Conservation (phyloP, 1,284 basidiomycete species). For the Cryptococcus sp. region DNA sequence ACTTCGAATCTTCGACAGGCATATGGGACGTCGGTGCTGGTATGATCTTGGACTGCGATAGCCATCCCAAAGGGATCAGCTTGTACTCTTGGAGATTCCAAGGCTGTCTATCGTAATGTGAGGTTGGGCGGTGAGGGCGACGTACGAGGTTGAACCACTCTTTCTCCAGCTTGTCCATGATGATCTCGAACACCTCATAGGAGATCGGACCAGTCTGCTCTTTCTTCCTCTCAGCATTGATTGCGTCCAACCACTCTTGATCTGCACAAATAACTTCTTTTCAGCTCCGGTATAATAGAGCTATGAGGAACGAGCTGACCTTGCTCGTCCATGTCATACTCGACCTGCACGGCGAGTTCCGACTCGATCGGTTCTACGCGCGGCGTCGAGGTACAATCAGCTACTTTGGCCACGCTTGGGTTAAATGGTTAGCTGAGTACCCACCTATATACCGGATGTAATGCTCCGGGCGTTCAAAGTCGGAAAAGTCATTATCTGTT, state of each 20-base stretch:
- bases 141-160: conserved; percentile 95
- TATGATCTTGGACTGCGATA: conserved; percentile 76
- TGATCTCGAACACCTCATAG: conserved; percentile 90
- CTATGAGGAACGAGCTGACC: conserved; percentile 56
- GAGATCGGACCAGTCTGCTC: conserved; percentile 72
- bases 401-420: neutral
- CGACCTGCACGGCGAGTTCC: conserved; percentile 88
- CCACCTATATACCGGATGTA: conserved; percentile 88
- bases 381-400: neutral
- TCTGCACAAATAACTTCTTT: conserved; percentile 59
- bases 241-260: conserved; percentile 87
- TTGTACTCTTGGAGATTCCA: neutral
- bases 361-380: conserved; percentile 84
- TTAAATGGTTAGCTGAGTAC: conserved; percentile 25
- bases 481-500: conserved; percentile 75
- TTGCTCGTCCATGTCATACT: conserved; percentile 99
- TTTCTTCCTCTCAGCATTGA: conserved; percentile 81
- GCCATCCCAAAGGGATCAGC: conserved; percentile 7
- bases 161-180: conserved; percentile 97
- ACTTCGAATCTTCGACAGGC: conserved; percentile 90
- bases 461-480: conserved; percentile 75
- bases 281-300: conserved; percentile 3
- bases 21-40: conserved; percentile 77
- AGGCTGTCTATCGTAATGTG: neutral
- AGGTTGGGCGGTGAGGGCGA: conserved; percentile 2